A percentile compares a stretch with the other conserved stretches of the same genome.
Conservation (phyloP, 345 rosid species). For the Aethionema arabicum region DNA sequence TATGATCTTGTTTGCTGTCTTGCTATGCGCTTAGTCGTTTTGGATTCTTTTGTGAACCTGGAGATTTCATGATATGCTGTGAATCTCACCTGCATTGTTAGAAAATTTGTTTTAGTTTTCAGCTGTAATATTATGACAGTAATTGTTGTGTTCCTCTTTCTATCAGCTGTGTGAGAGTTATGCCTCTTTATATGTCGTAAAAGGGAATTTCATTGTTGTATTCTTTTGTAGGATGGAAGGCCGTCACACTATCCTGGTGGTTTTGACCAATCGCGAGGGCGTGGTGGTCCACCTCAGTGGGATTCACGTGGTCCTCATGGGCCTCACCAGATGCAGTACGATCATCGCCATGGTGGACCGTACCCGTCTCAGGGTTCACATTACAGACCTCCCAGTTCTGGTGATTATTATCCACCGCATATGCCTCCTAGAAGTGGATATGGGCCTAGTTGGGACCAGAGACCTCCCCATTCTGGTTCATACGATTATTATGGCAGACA, state of each 20-base stretch:
- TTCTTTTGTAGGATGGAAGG: conserved; percentile 56
- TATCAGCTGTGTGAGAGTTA: conserved; percentile 12
- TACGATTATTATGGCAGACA: conserved; percentile 81
- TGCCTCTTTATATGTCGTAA: background rate
- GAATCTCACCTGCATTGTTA: conserved; percentile 16
- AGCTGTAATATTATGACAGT: background rate
- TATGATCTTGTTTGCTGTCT: conserved; percentile 13
- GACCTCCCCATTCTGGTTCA: conserved; percentile 62
- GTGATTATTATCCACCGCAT: conserved; percentile 65
- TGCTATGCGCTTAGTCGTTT: conserved; percentile 19
- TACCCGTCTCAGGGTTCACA: conserved; percentile 67
- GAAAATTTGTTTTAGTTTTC: background rate
- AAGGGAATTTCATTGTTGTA: conserved; percentile 1
- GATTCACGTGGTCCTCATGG: conserved; percentile 64
- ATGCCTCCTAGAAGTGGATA: conserved; percentile 64
- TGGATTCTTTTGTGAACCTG: conserved; percentile 3
- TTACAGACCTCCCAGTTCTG: conserved; percentile 54
- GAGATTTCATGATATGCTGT: conserved; percentile 13
- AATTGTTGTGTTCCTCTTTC: conserved; percentile 5
- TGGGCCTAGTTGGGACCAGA: conserved; percentile 77
- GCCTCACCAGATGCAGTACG: conserved; percentile 55
- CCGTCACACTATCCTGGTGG: conserved; percentile 59
- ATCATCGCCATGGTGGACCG: conserved; percentile 77
- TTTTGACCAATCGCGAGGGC: conserved; percentile 65
- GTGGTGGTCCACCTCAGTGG: conserved; percentile 69